Conservation (phyloP, 1,284 basidiomycete species). For the Malassezia dermatis region DNA sequence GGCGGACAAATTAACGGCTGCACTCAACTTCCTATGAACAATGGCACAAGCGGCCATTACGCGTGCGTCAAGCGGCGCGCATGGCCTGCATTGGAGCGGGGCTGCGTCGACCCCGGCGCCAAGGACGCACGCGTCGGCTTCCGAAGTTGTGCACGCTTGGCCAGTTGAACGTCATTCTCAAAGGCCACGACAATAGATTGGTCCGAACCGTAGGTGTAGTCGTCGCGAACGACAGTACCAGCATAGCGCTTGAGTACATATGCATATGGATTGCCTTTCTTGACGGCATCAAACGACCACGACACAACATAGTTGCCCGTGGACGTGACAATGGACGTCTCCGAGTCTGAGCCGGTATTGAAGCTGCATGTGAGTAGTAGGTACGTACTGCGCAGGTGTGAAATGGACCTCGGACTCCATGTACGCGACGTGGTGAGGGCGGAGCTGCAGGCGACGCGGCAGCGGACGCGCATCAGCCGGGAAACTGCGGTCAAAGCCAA, state of each 20-base stretch:
- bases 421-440: slow-evolving; percentile 83
- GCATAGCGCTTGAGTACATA: slow-evolving; percentile 80
- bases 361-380: slow-evolving; percentile 56
- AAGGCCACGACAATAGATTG: slow-evolving; percentile 89
- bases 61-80: slow-evolving; percentile 6
- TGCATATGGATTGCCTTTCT: slow-evolving; percentile 75
- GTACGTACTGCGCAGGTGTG: slow-evolving; percentile 71
- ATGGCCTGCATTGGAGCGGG: neutral
- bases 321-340: slow-evolving; percentile 92
- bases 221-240: slow-evolving; percentile 30
- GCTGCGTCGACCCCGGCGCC: slow-evolving; percentile 1
- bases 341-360: slow-evolving; percentile 66
- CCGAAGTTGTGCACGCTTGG: slow-evolving; percentile 83
- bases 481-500: slow-evolving; percentile 91
- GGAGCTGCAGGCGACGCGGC: slow-evolving; percentile 76
- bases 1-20: slow-evolving; percentile 48
- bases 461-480: slow-evolving; percentile 86
- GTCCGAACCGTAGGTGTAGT: slow-evolving; percentile 58
- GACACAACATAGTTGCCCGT: slow-evolving; percentile 81
- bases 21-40: slow-evolving; percentile 24
- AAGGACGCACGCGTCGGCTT: slow-evolving; percentile 60
- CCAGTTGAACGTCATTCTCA: slow-evolving; percentile 81
- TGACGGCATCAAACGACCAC: slow-evolving; percentile 84
- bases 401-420: slow-evolving; percentile 83
- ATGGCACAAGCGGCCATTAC: neutral